These are phyloP conservation scores for Solanum sejunctum DNA, from an alignment of 257 asterid genomes.

Conservation along the genomic window DNA sequence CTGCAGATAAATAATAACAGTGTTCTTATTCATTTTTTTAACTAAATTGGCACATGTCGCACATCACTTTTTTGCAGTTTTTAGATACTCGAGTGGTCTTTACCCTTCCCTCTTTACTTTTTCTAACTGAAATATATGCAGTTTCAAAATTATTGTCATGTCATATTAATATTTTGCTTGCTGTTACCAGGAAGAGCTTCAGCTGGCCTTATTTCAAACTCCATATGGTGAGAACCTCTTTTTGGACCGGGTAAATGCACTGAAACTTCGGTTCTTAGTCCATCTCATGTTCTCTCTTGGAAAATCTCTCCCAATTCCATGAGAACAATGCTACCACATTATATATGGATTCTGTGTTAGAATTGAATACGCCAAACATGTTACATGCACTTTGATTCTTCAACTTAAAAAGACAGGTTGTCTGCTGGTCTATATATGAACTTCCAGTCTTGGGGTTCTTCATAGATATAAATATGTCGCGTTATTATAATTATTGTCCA, in stretches of 20 bases:
- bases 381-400: background rate
- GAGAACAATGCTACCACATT: background rate
- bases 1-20: background rate
- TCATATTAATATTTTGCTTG: background rate
- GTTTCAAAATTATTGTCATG: background rate
- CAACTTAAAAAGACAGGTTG: background rate
- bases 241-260: constrained; percentile 64
- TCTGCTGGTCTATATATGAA: background rate
- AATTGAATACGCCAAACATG: background rate
- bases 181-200: constrained; percentile 75
- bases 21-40: background rate
- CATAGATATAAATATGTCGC: background rate
- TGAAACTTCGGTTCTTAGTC: background rate
- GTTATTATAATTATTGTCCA: background rate
- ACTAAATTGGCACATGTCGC: background rate
- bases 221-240: constrained; percentile 63
- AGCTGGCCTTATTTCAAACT: constrained; percentile 64
- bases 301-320: background rate
- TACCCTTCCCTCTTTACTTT: background rate
- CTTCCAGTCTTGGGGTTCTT: background rate
- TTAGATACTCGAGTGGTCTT: background rate
- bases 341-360: background rate
- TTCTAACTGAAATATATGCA: background rate
- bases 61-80: background rate
- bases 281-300: background rate